A percentile compares a stretch with the other conserved stretches of the same genome.
phyloP scores from a whole-genome alignment of 257 asterid species.

The Catharanthus roseus region DNA sequence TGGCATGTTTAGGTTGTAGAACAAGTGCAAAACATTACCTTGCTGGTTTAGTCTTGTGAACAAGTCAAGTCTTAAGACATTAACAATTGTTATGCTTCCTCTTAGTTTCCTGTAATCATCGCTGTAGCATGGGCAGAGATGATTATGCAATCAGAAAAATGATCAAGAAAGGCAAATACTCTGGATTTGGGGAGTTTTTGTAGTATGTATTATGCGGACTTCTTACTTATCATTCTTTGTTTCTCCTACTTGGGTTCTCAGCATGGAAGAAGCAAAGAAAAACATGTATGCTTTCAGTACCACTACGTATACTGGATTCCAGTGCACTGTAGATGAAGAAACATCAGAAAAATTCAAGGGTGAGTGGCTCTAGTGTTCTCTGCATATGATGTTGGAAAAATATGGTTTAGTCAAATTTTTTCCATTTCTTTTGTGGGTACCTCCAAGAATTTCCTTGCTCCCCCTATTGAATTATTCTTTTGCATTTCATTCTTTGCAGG shows the following conservation, averaged over 20 bases:
- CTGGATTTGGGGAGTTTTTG: not conserved
- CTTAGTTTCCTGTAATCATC: not conserved
- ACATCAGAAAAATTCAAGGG: conserved; percentile 97
- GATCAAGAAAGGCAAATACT: not conserved
- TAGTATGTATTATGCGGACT: not conserved
- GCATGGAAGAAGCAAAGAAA: conserved; percentile 99
- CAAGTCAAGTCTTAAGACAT: not conserved
- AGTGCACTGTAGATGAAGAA: conserved; percentile 95
- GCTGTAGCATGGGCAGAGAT: not conserved
- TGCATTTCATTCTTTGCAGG: conserved; percentile 36
- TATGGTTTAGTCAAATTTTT: not conserved
- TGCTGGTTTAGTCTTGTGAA: not conserved
- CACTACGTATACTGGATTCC: conserved; percentile 95
- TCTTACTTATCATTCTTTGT: too few relatives aligned
- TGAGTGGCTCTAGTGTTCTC: conserved; percentile 17
- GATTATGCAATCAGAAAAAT: not conserved
- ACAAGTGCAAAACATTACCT: not conserved
- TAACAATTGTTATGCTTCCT: not conserved
- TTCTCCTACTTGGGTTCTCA: conserved; percentile 18
- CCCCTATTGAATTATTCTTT: not conserved
- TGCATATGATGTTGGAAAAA: not conserved
- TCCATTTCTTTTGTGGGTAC: not conserved
- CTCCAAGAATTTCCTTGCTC: not conserved
- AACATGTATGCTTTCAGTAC: conserved; percentile 98
- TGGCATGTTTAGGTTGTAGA: not conserved